Evolutionary conservation across 352 stramenopile genomes (phyloP), one percentile per base, ranked within the genome.

Genomic region (Pythium volutum): DNA sequence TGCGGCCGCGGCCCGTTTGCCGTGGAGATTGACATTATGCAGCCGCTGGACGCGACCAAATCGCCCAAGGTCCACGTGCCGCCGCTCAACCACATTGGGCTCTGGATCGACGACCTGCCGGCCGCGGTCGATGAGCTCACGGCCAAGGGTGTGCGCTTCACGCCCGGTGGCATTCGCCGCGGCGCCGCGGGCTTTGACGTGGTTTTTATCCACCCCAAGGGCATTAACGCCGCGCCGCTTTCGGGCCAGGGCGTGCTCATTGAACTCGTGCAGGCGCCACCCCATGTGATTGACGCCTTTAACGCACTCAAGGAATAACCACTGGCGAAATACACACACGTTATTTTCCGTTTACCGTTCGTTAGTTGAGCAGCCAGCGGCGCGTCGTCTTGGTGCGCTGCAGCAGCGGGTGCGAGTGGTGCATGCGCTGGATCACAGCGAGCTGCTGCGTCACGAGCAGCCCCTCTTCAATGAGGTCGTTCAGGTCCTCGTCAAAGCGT

Each of bases 21-120:
- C 2, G 96, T 99, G 1, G 97, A 99, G 73, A 79, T 99, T 20
- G 97, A 99, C 77, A 85, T 99, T 63, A 99, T 99, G 97, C 93
- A 98, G 72, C 97, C 97, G 7, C 84, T 99, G 23, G 93, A 99
- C 84, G 64, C 78, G 11, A 74, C 82, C 59, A 98, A 98, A 69
- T 79, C 78, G 55, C 91, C 93, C 36, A 98, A 97, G 67, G 86
- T 99, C 36, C 95, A 99, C 75, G 70, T 96, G 33, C 97, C 97
- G 16, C 77, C 95, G 20, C 81, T 99, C 48, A 99, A 99, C 82
- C 97, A 99, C 75, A 97, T 99, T 67, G 97, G 97, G 18, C 73
- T 99, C 16, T 99, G 96, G 97, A 88, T 99, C 47, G 96, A 99
- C 71, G 84, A 99, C 67, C 72, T 99, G 15, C 76, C 86, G 39